Percentiles rank a stretch among this genome's conserved stretches.
Evolutionary conservation across 176 grass and related monocot species (phyloP).

Genomic region (Oropetium thomaeum): DNA sequence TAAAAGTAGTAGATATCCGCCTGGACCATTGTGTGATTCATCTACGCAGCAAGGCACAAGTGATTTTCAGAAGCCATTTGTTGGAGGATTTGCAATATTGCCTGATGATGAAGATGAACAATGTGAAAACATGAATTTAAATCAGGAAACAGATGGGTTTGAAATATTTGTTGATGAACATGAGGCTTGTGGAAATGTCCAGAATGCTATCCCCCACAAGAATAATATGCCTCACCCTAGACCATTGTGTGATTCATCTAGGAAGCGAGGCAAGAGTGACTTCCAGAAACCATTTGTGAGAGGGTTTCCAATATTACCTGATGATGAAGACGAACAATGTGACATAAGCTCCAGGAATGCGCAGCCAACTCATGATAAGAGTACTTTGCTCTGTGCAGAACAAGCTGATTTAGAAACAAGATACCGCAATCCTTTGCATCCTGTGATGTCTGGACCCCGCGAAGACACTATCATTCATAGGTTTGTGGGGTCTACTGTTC

Average conservation of each 20-base stretch:
- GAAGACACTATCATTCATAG: slow-evolving; percentile 77
- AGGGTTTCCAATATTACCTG: slow-evolving; percentile 64
- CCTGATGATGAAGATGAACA: slow-evolving; percentile 63
- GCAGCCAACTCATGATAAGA: slow-evolving; percentile 13
- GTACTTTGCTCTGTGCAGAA: slow-evolving; percentile 9
- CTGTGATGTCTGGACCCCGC: slow-evolving; percentile 39
- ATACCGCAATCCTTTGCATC: slow-evolving; percentile 9
- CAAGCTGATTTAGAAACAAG: slow-evolving; percentile 19
- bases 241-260: slow-evolving; percentile 28
- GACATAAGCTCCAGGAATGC: slow-evolving; percentile 4
- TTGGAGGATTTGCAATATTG: slow-evolving; percentile 71
- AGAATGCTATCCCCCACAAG: slow-evolving; percentile 19
- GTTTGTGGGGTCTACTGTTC: slow-evolving; percentile 76
- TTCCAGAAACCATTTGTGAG: slow-evolving; percentile 56
- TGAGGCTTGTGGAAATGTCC: slow-evolving; percentile 12
- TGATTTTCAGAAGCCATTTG: slow-evolving; percentile 50
- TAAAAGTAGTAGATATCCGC: slow-evolving; percentile 24
- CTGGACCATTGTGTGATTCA: slow-evolving; percentile 23
- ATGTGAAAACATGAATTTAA: slow-evolving; percentile 28
- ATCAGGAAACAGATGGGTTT: slow-evolving; percentile 41
- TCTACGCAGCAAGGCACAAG: slow-evolving; percentile 10
- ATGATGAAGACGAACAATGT: slow-evolving; percentile 53
- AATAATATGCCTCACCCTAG: slow-evolving; percentile 24
- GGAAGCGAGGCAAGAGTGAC: slow-evolving; percentile 6
- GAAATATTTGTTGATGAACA: slow-evolving; percentile 77